Conservation (phyloP, 768 basidiomycete genomes). For the Termitomyces sp. region DNA sequence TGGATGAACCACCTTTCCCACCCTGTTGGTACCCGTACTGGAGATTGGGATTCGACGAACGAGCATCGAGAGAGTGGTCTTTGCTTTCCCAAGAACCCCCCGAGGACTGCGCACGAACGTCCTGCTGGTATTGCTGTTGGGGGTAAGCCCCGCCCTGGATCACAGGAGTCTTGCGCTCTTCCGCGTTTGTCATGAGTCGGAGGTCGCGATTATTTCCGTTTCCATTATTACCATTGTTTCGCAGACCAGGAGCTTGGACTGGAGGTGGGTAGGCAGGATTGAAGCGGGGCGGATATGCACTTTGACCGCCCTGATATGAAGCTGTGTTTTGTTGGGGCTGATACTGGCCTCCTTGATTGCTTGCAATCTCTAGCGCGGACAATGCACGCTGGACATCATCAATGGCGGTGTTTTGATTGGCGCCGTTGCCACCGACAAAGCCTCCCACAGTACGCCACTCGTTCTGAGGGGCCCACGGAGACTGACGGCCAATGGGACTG, state of each 20-base stretch:
- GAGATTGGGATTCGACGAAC: slow-evolving; percentile 66
- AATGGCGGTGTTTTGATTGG: slow-evolving; percentile 33
- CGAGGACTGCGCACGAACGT: slow-evolving; percentile 25
- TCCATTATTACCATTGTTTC: slow-evolving; percentile 29
- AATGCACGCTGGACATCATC: slow-evolving; percentile 78
- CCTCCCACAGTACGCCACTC: slow-evolving; percentile 51
- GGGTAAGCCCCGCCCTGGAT: slow-evolving; percentile 23
- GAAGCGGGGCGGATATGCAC: slow-evolving; percentile 66
- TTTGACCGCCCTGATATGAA: slow-evolving; percentile 41
- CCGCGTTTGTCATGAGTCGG: slow-evolving; percentile 57
- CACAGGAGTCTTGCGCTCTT: slow-evolving; percentile 60
- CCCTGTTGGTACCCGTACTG: slow-evolving; percentile 56
- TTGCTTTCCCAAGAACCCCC: slow-evolving; percentile 59
- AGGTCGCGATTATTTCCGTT: slow-evolving; percentile 37
- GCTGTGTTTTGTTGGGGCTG: slow-evolving; percentile 22
- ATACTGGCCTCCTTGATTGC: slow-evolving; percentile 22
- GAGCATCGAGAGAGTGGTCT: slow-evolving; percentile 49
- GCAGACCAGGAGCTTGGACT: slow-evolving; percentile 33
- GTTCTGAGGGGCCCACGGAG: slow-evolving; percentile 58
- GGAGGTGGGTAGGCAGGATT: slow-evolving; percentile 45
- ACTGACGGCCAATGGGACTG: slow-evolving; percentile 55
- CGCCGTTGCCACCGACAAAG: slow-evolving; percentile 12
- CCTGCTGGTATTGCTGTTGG: slow-evolving; percentile 31
- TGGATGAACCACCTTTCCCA: slow-evolving; percentile 26
- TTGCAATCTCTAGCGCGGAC: slow-evolving; percentile 58